These are phyloP conservation scores for Penicillium sp. DNA, from an alignment of 2,329 filamentous ascomycete species.

Conservation along the genomic window DNA sequence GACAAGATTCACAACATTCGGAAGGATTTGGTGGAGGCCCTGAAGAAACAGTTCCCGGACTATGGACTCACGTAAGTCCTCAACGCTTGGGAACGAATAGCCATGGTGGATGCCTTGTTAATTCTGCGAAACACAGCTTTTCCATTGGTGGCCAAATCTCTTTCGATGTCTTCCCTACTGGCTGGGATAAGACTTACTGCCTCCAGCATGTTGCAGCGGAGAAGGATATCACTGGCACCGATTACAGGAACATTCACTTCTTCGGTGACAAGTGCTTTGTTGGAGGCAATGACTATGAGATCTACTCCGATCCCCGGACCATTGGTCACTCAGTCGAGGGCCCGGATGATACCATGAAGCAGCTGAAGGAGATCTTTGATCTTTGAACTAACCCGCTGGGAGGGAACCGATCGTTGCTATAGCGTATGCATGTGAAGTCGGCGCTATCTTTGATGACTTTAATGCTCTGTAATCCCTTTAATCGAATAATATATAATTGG, in stretches of 20 bases:
- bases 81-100: background rate
- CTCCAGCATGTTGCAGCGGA: conserved; percentile 83
- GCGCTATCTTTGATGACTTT: background rate
- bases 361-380: conserved; percentile 79
- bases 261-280: conserved; percentile 93
- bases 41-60: conserved; percentile 81
- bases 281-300: conserved; percentile 96
- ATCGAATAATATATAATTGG: background rate
- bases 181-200: conserved; percentile 99
- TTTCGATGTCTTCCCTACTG: conserved; percentile 94
- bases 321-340: conserved; percentile 80
- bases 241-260: conserved; percentile 91
- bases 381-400: conserved; percentile 48
- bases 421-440: background rate
- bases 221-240: conserved; percentile 61
- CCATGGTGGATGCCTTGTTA: background rate
- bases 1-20: conserved; percentile 78
- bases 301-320: conserved; percentile 78
- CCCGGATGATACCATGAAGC: conserved; percentile 78
- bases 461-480: background rate
- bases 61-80: conserved; percentile 75
- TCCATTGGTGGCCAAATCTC: conserved; percentile 97
- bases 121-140: conserved; percentile 56
- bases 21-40: conserved; percentile 70
- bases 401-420: background rate